These are phyloP conservation scores for Pseudozyma hubeiensis DNA, from an alignment of 1,284 basidiomycete genomes.

Conservation along the genomic window DNA sequence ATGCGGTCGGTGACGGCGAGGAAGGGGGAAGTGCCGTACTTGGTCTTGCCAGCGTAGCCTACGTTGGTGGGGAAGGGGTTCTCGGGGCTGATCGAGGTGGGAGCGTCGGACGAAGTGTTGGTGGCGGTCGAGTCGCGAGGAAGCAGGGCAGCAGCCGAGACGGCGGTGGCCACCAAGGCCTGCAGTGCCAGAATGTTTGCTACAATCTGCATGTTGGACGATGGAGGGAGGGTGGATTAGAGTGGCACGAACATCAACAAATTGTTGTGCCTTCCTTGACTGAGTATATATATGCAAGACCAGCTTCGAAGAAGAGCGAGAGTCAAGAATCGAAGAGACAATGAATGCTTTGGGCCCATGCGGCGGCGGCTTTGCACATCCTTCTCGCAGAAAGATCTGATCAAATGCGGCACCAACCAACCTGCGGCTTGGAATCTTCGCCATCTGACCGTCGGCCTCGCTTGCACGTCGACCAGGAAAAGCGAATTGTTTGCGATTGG, in stretches of 20 bases:
- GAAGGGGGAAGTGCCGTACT: conserved; percentile 53
- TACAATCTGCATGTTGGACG: conserved; percentile 16
- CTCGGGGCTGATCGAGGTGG: conserved; percentile 31
- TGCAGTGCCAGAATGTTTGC: conserved; percentile 21
- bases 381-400: no score
- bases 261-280: no score
- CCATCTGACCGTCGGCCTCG: background rate
- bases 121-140: conserved; percentile 23
- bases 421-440: background rate
- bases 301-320: background rate
- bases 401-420: background rate
- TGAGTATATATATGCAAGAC: background rate
- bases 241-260: no score
- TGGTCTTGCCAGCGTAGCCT: conserved; percentile 51
- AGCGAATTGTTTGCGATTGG: background rate
- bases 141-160: conserved; percentile 19
- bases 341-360: no score
- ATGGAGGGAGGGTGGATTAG: background rate
- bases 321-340: no score
- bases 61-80: conserved; percentile 61
- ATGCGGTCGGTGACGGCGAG: conserved; percentile 54
- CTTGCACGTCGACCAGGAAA: background rate
- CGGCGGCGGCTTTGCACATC: no score
- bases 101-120: conserved; percentile 13
- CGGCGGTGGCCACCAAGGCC: conserved; percentile 22